Evolutionary conservation across 2,329 filamentous ascomycete species (phyloP), one percentile per base, ranked within the genome.

Genomic region (Colletotrichum sp.): DNA sequence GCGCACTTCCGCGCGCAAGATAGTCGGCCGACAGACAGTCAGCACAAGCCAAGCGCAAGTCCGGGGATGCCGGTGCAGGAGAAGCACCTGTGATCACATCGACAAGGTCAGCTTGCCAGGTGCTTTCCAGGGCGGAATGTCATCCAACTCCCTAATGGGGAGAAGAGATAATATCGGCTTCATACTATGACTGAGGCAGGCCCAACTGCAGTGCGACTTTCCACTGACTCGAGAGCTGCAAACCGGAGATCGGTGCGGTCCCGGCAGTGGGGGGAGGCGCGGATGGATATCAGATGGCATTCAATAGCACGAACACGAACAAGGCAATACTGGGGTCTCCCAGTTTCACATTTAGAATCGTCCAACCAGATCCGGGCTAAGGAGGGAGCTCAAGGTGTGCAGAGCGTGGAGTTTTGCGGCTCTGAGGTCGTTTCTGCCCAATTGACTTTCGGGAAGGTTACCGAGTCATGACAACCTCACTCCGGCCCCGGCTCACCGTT

Each of bases 341-440:
- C 70, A 44, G 74, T 76, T 76, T 76, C 74, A 69, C 26, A 62
- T 76, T 76, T 8, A 76, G 13, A 30, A 18, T n/a, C 36, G 73
- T 55, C 55, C 63, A 57, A 65, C 74, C 74, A 26, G 26, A 39
- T 36, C 28, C 28, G 59, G 73, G 69, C 57, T 52, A 52, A 52
- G 44, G 12, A 52, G n/a, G 44, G 44, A 52, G 28, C 39, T 52
- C 62, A 59, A 73, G 34, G 13, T 39, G 57, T 16, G 70, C 34
- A 34, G 49, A n/a, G 18, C 62, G 26, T 73, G 70, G 73, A 59
- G 69, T 64, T 26, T 55, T 62, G 70, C 65, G 70, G 70, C 65
- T 76, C 74, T 64, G 32, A 44, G n/a, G 24, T 32, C 34, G 68
- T 39, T 34, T 24, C 30, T 15, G 36, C 57, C 69, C 24, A 59